A percentile compares a stretch with the other conserved stretches of the same genome.
Conservation (phyloP, 176 grass and related monocot genomes). For the Ananas comosus region DNA sequence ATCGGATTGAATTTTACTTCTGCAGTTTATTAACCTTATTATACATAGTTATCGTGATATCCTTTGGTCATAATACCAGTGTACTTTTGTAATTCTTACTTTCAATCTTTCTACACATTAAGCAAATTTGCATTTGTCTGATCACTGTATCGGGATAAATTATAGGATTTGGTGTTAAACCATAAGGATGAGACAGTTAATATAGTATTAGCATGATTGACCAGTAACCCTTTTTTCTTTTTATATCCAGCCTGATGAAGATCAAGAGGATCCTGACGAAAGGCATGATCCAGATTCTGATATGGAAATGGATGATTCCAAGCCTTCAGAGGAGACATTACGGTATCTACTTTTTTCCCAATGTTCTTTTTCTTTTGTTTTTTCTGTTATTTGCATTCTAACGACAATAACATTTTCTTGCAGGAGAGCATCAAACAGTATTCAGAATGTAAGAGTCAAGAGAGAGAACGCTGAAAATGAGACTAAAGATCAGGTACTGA, state of each 20-base stretch:
- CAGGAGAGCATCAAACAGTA: slow-evolving; percentile 42
- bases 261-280: slow-evolving; percentile 76
- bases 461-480: slow-evolving; percentile 60
- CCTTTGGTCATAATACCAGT: no score
- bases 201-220: no score
- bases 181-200: no score
- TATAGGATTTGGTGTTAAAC: no score
- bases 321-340: slow-evolving; percentile 34
- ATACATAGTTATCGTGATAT: no score
- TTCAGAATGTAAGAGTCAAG: slow-evolving; percentile 51
- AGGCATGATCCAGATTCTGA: slow-evolving; percentile 71
- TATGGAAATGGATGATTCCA: slow-evolving; percentile 47
- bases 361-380: slow-evolving; percentile 1
- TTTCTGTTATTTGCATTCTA: slow-evolving; percentile 1
- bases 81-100: no score
- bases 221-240: background rate
- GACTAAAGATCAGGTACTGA: slow-evolving; percentile 46
- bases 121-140: no score
- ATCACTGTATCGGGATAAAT: no score
- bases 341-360: slow-evolving; percentile 4
- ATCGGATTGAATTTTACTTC: no score
- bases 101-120: no score
- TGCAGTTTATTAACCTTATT: no score
- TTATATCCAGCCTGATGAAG: slow-evolving; percentile 67
- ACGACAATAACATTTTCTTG: slow-evolving; percentile 8